These are phyloP conservation scores for Balakata baccata DNA, from an alignment of 345 rosid genomes.

Conservation along the genomic window DNA sequence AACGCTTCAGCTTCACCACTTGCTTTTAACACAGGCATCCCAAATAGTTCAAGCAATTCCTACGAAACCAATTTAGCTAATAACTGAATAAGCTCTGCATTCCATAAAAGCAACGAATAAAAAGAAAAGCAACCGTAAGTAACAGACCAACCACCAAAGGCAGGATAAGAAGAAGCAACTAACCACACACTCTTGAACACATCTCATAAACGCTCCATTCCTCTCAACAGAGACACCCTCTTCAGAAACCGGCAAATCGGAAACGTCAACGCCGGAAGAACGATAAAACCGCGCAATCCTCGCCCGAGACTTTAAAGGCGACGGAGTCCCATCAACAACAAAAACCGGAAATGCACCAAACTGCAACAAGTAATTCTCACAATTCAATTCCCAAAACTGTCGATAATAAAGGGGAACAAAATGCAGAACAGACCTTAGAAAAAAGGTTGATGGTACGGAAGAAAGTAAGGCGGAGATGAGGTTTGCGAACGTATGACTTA, in stretches of 20 bases:
- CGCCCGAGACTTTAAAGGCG: slow-evolving; percentile 70
- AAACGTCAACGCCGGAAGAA: slow-evolving; percentile 49
- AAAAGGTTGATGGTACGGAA: slow-evolving; percentile 73
- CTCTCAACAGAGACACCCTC: slow-evolving; percentile 65
- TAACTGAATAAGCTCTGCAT: neutral
- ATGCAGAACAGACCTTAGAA: slow-evolving; percentile 51
- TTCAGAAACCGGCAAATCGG: slow-evolving; percentile 31
- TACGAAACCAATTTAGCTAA: slow-evolving; percentile 21
- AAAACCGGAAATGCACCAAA: slow-evolving; percentile 88
- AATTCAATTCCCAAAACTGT: neutral
- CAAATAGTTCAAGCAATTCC: slow-evolving; percentile 80
- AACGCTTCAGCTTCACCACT: slow-evolving; percentile 92
- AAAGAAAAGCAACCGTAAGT: neutral
- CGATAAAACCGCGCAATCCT: slow-evolving; percentile 62
- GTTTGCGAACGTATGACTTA: slow-evolving; percentile 21
- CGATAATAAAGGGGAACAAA: neutral
- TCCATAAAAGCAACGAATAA: too few species aligned
- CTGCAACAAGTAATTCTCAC: slow-evolving; percentile 30
- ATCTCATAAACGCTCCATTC: slow-evolving; percentile 52
- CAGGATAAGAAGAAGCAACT: slow-evolving; percentile 23
- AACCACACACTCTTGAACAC: slow-evolving; percentile 76
- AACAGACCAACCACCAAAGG: neutral
- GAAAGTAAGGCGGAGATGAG: too few species aligned
- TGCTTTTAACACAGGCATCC: slow-evolving; percentile 77
- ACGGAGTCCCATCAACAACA: slow-evolving; percentile 84